Conservation (phyloP, 2,329 filamentous ascomycete species). For the Ophiobolus disseminans region DNA sequence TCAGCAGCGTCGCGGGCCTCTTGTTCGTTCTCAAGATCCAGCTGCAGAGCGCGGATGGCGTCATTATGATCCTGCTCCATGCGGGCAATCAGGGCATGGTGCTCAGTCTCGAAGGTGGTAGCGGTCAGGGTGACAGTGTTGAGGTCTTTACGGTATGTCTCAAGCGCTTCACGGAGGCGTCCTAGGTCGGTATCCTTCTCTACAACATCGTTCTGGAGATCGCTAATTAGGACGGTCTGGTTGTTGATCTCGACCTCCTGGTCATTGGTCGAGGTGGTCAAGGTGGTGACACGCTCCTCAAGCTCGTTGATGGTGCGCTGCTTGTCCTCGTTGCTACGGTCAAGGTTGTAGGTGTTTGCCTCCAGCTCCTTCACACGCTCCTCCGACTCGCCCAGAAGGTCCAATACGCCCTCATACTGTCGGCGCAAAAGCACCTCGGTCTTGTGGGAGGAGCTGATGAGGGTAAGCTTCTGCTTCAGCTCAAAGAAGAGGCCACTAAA, state of each 20-base stretch:
- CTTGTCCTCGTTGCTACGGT: constrained; percentile 48
- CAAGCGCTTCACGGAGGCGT: constrained; percentile 48
- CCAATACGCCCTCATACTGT: constrained; percentile 41
- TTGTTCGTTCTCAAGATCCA: constrained; percentile 46
- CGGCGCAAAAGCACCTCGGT: constrained; percentile 47
- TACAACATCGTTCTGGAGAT: constrained; percentile 35
- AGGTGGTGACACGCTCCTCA: constrained; percentile 36
- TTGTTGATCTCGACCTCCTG: constrained; percentile 44
- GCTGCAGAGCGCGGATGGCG: constrained; percentile 46
- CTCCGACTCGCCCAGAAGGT: constrained; percentile 38
- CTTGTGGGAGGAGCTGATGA: constrained; percentile 42
- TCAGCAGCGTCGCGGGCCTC: constrained; percentile 49
- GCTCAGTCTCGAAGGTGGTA: constrained; percentile 49
- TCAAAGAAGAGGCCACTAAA: constrained; percentile 48
- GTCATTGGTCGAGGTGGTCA: constrained; percentile 39
- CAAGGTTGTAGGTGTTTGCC: constrained; percentile 44
- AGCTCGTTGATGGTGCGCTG: constrained; percentile 48
- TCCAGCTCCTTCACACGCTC: constrained; percentile 49
- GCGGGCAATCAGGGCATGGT: constrained; percentile 43
- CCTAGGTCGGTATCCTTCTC: constrained; percentile 47
- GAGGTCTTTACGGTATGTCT: constrained; percentile 51
- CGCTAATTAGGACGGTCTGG: constrained; percentile 37
- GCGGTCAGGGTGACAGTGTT: constrained; percentile 47
- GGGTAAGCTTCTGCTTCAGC: constrained; percentile 38
- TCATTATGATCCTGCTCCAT: constrained; percentile 51